Base-by-base conservation (phyloP, 139 green algal species). In the Pleodorina starrii region DNA sequence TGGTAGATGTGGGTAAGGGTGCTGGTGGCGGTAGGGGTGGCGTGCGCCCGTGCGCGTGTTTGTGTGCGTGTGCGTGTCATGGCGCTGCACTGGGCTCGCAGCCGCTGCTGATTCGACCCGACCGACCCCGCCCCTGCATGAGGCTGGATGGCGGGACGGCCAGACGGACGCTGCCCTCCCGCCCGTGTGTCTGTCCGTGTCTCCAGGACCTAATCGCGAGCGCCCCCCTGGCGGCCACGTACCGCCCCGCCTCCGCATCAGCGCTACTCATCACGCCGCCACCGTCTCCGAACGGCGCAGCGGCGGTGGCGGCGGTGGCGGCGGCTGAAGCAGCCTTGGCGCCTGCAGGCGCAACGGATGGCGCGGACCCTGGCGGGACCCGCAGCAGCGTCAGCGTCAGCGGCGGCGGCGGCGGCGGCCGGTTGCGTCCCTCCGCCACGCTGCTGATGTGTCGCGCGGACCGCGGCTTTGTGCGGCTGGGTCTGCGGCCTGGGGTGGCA, bases 401-500 rank as follows among this genome's bases (percentile, higher is more conserved):
- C 32, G 66, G n/a, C 35, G 51, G 11, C 23, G 43, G 50, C 23
- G 11, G 23, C 35, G 21, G 76, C 16, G 32, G 50, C 10, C 43
- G 50, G 19, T 50, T 85, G 50, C 35, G 43, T 4, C 11, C 80
- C 0, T 86, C 59, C 0, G 57, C 57, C 10, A 42, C 59, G 38
- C 59, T 86, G 40, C 9, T 76, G 27, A 11, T 86, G 25, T 76
- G 80, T 42, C 40, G 80, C 11, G 40, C 80, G 3, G 80, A 86
- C 59, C 80, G 80, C 12, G 80, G 80, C 27, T 75, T 51, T 4
- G 80, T 86, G 25, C 57, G 80, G 14, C 40, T 86, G 59, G 80
- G 80, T 6, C 42, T 86, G 11, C 38, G 59, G 27, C 80, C 80
- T 0, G 59, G 57, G 14, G 57, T 76, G 29, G 80, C 80, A 6